Evolutionary conservation across 2,329 filamentous ascomycete species (phyloP).

Genomic region (Pseudogymnoascus sp.): DNA sequence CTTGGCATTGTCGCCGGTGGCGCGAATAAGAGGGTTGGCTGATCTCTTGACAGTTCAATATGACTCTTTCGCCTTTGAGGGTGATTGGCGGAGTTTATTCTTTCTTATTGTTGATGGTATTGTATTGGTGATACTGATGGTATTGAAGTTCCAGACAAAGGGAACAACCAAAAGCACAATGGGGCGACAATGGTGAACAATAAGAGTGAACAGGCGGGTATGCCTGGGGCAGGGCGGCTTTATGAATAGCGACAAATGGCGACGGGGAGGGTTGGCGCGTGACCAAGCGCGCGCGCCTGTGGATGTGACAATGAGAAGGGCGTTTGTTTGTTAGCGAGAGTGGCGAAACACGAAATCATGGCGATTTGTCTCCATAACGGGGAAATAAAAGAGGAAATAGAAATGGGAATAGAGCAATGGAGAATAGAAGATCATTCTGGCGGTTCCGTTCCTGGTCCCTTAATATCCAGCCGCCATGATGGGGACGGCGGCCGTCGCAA

Average conservation of each 20-base stretch:
- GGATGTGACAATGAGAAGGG: neutral
- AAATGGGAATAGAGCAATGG: neutral
- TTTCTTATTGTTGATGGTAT: neutral
- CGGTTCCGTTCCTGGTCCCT: neutral
- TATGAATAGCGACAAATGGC: neutral
- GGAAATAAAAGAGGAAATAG: neutral
- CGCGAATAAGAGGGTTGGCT: neutral
- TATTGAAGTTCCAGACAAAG: neutral
- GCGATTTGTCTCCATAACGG: neutral
- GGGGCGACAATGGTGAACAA: neutral
- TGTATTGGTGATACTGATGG: neutral
- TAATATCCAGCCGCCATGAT: constrained; percentile 8
- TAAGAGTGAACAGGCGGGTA: neutral
- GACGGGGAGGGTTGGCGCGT: neutral
- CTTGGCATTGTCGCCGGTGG: constrained; percentile 1
- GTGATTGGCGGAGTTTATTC: neutral
- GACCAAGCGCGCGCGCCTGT: neutral
- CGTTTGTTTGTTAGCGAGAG: neutral
- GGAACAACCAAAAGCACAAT: neutral
- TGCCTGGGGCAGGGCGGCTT: neutral
- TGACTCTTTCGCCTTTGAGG: neutral
- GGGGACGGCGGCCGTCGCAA: neutral
- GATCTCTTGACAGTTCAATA: neutral
- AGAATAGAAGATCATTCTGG: neutral
- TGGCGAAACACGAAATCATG: neutral